Base-by-base conservation (phyloP, 179 eudicot genomes). In the Sideroxylon spinosum region DNA sequence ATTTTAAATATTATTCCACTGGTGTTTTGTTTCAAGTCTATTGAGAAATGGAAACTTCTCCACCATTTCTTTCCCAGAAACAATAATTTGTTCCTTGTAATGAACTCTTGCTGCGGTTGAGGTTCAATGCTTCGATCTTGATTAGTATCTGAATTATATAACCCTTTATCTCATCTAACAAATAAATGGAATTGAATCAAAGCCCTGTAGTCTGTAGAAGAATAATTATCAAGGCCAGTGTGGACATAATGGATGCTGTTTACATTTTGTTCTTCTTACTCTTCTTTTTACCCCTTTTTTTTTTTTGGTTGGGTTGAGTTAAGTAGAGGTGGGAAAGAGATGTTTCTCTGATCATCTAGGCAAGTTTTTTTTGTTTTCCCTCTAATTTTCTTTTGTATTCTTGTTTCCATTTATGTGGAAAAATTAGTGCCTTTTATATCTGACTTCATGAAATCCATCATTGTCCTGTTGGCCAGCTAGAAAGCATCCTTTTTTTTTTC, bases 401-500 rank as follows among this genome's bases (percentile, higher is more conserved):
- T 37, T 25, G 28, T 22, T 20, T 68, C 53, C 14, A 4, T 69
- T 69, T 0, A 20, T 22, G 29, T 13, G 52, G n/a, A 20, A 69
- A 65, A 65, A 26, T 26, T 26, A 28, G 7, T 28, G n/a, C 7
- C 44, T 23, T 62, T 9, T 49, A 46, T 76, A 4, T 46, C 13
- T 37, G 32, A 20, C 44, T 25, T 70, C 55, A 20, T 37, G 12
- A 69, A 72, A 57, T 22, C 25, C 70, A 70, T 61, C 20, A 29
- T 69, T 78, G 20, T 28, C 28, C 48, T 52, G 14, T 62, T 55
- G 19, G 22, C 8, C 70, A 66, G 11, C 62, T 25, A 73, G 76
- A 73, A 76, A 28, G 37, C 49, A 26, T 76, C 7, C 3, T 9
- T 46, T 32, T 63, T 63, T 37, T 37, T 28, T 48, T 12, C 26